Conservation (phyloP, 495 filamentous ascomycete genomes). For the Amniculicola lignicola region DNA sequence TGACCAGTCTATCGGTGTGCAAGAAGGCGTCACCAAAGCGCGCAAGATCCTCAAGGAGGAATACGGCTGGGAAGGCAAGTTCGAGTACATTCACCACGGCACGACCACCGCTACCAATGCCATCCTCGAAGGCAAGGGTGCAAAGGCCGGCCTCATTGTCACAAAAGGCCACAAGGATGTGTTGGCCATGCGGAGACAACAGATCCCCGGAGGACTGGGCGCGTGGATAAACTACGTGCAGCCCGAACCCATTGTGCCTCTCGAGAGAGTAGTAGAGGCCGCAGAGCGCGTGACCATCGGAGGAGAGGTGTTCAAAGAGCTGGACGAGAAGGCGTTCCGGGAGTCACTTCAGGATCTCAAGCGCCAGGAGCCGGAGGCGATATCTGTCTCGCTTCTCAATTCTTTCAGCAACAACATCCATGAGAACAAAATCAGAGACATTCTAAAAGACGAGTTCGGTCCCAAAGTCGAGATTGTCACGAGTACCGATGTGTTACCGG, state of each 20-base stretch:
- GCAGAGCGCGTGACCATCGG: constrained; percentile 48
- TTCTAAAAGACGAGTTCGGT: constrained; percentile 44
- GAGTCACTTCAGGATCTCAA: constrained; percentile 37
- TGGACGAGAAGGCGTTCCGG: constrained; percentile 44
- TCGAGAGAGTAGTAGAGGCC: constrained; percentile 51
- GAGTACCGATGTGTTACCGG: constrained; percentile 48
- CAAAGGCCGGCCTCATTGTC: constrained; percentile 32
- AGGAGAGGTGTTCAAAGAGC: constrained; percentile 43
- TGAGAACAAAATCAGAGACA: constrained; percentile 42
- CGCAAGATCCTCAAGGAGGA: constrained; percentile 34
- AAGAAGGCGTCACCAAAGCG: constrained; percentile 45
- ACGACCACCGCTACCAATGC: constrained; percentile 35
- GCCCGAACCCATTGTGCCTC: constrained; percentile 50
- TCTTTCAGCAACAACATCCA: constrained; percentile 48
- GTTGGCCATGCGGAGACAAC: constrained; percentile 47
- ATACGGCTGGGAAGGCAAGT: constrained; percentile 35
- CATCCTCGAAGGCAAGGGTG: constrained; percentile 36
- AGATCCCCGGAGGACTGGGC: constrained; percentile 51
- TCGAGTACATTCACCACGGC: constrained; percentile 36
- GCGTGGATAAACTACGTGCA: constrained; percentile 50
- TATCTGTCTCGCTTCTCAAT: constrained; percentile 51
- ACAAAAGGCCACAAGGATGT: constrained; percentile 38
- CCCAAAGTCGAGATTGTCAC: constrained; percentile 43
- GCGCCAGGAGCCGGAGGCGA: constrained; percentile 45
- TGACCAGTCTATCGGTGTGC: constrained; percentile 51